Evolutionary conservation across 257 asterid genomes (phyloP).

Genomic region (Solanum rostratum): DNA sequence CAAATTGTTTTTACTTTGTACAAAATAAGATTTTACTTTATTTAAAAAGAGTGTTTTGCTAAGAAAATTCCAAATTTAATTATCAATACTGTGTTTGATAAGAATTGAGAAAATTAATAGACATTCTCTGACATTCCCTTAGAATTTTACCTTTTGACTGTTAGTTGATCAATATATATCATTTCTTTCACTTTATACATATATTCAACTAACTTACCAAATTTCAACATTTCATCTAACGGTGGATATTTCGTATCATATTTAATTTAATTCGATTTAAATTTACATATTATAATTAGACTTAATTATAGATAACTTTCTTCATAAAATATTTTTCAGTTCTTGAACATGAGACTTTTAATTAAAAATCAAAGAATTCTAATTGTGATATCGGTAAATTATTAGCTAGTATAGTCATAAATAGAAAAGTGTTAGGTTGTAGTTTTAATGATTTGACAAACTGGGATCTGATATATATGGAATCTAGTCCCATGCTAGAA

Average conservation of each 20-base stretch:
- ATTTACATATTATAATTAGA: not conserved
- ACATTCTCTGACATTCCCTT: not conserved
- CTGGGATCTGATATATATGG: too few species aligned
- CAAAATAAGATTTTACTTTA: too few species aligned
- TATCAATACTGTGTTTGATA: not conserved
- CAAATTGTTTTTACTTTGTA: too few species aligned
- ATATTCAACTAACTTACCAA: not conserved
- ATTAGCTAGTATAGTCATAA: too few species aligned
- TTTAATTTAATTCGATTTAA: not conserved
- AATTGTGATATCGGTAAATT: not conserved
- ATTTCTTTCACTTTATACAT: too few species aligned
- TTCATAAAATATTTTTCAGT: too few species aligned
- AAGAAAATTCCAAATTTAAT: not conserved
- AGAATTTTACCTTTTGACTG: not conserved
- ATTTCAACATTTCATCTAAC: not conserved
- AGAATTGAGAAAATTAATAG: not conserved
- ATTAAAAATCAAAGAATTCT: fast-evolving
- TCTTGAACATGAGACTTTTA: too few species aligned
- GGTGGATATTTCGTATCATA: not conserved
- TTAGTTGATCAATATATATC: not conserved
- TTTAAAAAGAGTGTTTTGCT: too few species aligned
- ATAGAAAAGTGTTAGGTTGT: too few species aligned
- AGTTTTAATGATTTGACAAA: too few species aligned
- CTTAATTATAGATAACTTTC: too few species aligned
- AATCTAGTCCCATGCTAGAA: too few species aligned